These are phyloP conservation scores for Kurtzmaniella quercitrusa DNA, from an alignment of 1,139 yeast species.

Conservation along the genomic window DNA sequence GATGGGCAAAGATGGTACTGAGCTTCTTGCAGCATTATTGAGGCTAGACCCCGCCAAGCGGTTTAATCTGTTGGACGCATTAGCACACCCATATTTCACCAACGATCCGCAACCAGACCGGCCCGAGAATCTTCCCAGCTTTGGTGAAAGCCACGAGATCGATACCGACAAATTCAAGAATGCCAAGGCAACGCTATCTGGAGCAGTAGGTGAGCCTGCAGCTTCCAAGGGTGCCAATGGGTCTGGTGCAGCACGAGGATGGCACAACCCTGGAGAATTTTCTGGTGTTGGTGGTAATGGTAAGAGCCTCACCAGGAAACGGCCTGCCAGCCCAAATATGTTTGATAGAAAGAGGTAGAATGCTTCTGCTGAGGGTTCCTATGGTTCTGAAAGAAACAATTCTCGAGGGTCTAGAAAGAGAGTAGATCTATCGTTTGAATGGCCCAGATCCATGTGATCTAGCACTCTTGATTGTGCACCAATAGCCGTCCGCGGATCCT, in stretches of 20 bases:
- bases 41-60: constrained; percentile 67
- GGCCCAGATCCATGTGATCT: too few species aligned
- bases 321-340: neutral
- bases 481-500: too few species aligned
- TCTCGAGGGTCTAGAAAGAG: too few species aligned
- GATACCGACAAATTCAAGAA: constrained; percentile 62
- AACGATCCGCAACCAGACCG: constrained; percentile 59
- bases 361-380: too few species aligned
- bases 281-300: neutral
- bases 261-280: neutral
- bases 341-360: neutral
- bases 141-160: constrained; percentile 86
- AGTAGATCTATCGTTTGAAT: too few species aligned
- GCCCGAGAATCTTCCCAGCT: constrained; percentile 57
- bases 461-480: too few species aligned
- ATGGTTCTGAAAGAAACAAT: too few species aligned
- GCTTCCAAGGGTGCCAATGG: neutral
- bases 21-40: constrained; percentile 52
- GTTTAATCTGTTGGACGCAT: constrained; percentile 74
- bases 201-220: neutral
- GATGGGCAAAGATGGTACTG: constrained; percentile 30
- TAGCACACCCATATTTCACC: constrained; percentile 64
- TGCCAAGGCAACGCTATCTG: constrained; percentile 9
- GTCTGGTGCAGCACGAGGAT: neutral
- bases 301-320: neutral